These are phyloP conservation scores for Ramaria rubella DNA, from an alignment of 768 basidiomycete species.

Conservation along the genomic window DNA sequence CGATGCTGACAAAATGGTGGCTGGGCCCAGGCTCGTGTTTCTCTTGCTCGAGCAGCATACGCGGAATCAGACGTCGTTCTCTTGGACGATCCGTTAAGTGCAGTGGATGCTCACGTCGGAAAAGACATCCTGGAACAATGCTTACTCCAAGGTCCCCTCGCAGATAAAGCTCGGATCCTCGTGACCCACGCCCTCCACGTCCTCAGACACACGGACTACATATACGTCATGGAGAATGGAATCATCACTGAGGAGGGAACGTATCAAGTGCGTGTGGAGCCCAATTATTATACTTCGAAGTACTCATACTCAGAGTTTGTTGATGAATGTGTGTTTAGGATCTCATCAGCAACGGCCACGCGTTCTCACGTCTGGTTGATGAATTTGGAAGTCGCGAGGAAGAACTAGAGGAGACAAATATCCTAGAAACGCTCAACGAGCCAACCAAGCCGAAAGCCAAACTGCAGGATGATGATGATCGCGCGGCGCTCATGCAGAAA, in stretches of 20 bases:
- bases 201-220: constrained; percentile 53
- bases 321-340: constrained; percentile 26
- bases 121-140: constrained; percentile 59
- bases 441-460: constrained; percentile 6
- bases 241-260: constrained; percentile 57
- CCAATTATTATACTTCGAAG: too few relatives aligned
- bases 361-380: constrained; percentile 47
- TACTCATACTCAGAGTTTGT: constrained; percentile 2
- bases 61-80: constrained; percentile 66
- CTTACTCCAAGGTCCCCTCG: constrained; percentile 46
- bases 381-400: constrained; percentile 44
- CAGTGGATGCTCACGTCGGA: constrained; percentile 73
- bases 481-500: constrained; percentile 41
- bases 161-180: constrained; percentile 49
- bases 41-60: constrained; percentile 72
- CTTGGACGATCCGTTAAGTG: constrained; percentile 76
- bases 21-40: constrained; percentile 54
- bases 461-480: constrained; percentile 26
- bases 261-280: constrained; percentile 43
- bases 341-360: constrained; percentile 36
- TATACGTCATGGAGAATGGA: constrained; percentile 57
- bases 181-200: constrained; percentile 57
- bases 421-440: constrained; percentile 9
- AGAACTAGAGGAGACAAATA: constrained; percentile 13
- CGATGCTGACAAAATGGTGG: background rate